Conservation (phyloP, 768 basidiomycete genomes). For the Fomitopsis serialis region DNA sequence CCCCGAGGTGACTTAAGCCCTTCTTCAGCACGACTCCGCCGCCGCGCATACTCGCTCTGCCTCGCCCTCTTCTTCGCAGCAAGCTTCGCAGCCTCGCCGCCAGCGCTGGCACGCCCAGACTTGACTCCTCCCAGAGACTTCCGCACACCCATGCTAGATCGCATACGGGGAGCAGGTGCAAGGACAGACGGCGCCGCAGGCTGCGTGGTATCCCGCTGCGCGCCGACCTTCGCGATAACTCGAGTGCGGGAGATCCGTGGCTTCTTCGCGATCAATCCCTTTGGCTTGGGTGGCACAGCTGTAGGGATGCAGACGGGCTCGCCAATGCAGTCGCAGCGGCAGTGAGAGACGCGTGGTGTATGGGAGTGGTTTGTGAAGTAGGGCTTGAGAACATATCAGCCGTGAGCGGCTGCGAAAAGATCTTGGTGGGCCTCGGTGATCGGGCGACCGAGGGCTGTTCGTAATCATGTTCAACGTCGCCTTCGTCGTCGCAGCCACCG, state of each 20-base stretch:
- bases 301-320: conserved; percentile 10
- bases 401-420: conserved; percentile 51
- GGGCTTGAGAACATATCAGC: conserved; percentile 15
- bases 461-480: conserved; percentile 27
- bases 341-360: conserved; percentile 20
- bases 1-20: background rate
- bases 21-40: conserved; percentile 31
- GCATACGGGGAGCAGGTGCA: conserved; percentile 23
- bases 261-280: conserved; percentile 42
- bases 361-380: background rate
- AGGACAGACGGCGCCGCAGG: conserved; percentile 19
- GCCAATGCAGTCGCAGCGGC: conserved; percentile 24
- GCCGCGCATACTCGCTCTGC: conserved; percentile 68
- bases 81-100: conserved; percentile 39
- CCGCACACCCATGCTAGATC: conserved; percentile 44
- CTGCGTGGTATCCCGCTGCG: conserved; percentile 50
- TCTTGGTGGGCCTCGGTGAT: conserved; percentile 27
- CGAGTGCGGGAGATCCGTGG: conserved; percentile 80
- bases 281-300: conserved; percentile 22
- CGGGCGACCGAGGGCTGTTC: conserved; percentile 24
- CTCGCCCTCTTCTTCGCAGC: conserved; percentile 70
- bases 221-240: conserved; percentile 71
- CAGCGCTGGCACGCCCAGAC: conserved; percentile 17
- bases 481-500: conserved; percentile 11
- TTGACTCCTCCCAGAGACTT: conserved; percentile 28